phyloP scores from a whole-genome alignment of 1,139 yeast genomes.

The Debaryomyces subglobosus region DNA sequence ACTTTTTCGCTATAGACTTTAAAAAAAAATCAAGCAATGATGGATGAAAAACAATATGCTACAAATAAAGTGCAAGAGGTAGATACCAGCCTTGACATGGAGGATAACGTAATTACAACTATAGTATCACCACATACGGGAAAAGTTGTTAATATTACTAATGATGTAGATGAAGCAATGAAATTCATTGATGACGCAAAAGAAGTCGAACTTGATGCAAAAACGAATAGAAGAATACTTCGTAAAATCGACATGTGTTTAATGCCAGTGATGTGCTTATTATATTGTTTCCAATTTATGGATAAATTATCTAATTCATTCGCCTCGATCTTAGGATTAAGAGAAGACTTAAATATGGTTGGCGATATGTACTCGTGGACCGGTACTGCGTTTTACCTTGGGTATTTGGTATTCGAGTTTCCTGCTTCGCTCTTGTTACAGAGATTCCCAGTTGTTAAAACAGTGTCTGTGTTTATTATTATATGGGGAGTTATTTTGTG shows the following conservation, averaged over 20 bases:
- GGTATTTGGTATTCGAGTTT: slow-evolving; percentile 49
- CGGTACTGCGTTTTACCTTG: slow-evolving; percentile 57
- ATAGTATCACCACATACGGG: slow-evolving; percentile 30
- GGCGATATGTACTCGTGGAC: slow-evolving; percentile 57
- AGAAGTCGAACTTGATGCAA: slow-evolving; percentile 17
- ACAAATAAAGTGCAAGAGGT: slow-evolving; percentile 2
- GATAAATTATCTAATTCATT: slow-evolving; percentile 60
- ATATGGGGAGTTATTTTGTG: slow-evolving; percentile 30
- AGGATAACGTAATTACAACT: slow-evolving; percentile 26
- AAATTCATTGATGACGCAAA: slow-evolving; percentile 17
- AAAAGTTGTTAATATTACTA: slow-evolving; percentile 19
- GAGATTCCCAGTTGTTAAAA: slow-evolving; percentile 30
- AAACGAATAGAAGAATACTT: slow-evolving; percentile 17
- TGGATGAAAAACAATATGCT: neutral
- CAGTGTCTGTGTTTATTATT: slow-evolving; percentile 24
- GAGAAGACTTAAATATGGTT: slow-evolving; percentile 46
- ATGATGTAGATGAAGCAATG: slow-evolving; percentile 32
- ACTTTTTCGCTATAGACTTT: neutral
- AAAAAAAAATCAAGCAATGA: neutral
- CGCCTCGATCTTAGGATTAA: slow-evolving; percentile 63
- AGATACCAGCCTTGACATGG: neutral
- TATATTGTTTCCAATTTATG: slow-evolving; percentile 61
- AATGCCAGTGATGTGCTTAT: slow-evolving; percentile 54
- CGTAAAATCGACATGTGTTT: slow-evolving; percentile 56
- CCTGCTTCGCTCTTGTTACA: slow-evolving; percentile 48